Conservation (phyloP, 305 asterid species). For the Fraxinus greggii region DNA sequence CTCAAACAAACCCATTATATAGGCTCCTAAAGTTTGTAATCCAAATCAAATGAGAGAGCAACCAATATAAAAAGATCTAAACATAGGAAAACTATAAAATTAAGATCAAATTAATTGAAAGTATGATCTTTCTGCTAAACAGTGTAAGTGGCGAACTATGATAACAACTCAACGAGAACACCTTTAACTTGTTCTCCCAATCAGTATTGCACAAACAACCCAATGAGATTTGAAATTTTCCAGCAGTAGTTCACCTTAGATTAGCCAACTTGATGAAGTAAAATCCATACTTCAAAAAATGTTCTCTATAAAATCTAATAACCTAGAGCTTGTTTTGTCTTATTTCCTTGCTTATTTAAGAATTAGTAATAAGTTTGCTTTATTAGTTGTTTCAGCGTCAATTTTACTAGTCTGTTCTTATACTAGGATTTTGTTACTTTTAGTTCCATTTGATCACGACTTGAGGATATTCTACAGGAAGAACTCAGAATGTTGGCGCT, state of each 20-base stretch:
- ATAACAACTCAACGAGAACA: not conserved
- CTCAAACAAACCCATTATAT: not conserved
- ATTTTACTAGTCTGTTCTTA: not conserved
- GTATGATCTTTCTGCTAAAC: not conserved
- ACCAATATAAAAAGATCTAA: not conserved
- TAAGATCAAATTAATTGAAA: not conserved
- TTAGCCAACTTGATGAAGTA: not conserved
- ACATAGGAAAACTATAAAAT: not conserved
- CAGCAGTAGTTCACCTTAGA: not conserved
- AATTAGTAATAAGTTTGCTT: not conserved
- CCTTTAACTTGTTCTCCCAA: not conserved
- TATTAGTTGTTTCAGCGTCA: not conserved
- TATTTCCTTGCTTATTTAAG: not conserved
- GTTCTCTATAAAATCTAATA: not conserved
- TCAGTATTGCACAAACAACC: not conserved
- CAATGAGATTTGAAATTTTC: not conserved
- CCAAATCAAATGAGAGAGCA: not conserved
- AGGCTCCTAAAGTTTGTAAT: not conserved
- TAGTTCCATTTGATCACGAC: not conserved
- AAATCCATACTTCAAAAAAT: not conserved
- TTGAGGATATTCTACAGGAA: not conserved
- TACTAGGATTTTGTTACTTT: not conserved
- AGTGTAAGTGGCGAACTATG: not conserved
- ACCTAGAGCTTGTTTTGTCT: not conserved
- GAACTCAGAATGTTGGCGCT: not conserved